Conservation (phyloP, 805 yeast genomes). For the Lachancea fermentati region DNA sequence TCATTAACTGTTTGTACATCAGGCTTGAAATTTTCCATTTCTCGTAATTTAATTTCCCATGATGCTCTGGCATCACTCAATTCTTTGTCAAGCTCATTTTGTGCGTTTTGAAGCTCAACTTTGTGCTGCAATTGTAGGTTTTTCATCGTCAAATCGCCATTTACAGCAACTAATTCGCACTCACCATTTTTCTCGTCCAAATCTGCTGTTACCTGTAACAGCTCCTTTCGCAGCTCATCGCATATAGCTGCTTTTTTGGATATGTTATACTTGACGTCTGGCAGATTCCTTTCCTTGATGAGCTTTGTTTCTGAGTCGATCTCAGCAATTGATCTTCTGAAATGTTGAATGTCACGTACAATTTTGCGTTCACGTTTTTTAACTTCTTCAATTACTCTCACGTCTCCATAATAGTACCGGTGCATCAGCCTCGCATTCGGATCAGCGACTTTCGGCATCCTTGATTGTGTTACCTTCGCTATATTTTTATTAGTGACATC, state of each 20-base stretch:
- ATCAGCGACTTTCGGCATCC: conserved; percentile 3
- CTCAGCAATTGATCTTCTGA: conserved; percentile 25
- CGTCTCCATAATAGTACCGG: conserved; percentile 29
- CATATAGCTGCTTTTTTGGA: conserved; percentile 20
- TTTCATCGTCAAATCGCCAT: conserved; percentile 18
- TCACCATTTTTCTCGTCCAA: conserved; percentile 18
- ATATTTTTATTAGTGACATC: conserved; percentile 11
- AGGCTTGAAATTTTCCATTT: conserved; percentile 28
- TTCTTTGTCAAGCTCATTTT: conserved; percentile 19
- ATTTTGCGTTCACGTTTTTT: conserved; percentile 30
- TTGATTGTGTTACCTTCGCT: neutral
- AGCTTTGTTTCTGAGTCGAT: conserved; percentile 22
- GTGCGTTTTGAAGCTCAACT: conserved; percentile 20
- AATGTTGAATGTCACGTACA: conserved; percentile 25
- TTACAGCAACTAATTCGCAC: conserved; percentile 13
- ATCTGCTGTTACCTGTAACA: conserved; percentile 14
- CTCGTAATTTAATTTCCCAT: conserved; percentile 21
- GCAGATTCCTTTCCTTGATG: conserved; percentile 18
- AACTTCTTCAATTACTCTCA: conserved; percentile 27
- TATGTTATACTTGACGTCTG: conserved; percentile 23
- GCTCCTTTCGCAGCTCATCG: conserved; percentile 19
- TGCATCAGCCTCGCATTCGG: conserved; percentile 19
- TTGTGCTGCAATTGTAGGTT: conserved; percentile 21
- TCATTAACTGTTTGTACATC: conserved; percentile 27
- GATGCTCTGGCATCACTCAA: conserved; percentile 13